Percentiles rank a stretch among this genome's conserved stretches.
Conservation (phyloP, 208 protist genomes). For the Vickermania ingenoplastis region DNA sequence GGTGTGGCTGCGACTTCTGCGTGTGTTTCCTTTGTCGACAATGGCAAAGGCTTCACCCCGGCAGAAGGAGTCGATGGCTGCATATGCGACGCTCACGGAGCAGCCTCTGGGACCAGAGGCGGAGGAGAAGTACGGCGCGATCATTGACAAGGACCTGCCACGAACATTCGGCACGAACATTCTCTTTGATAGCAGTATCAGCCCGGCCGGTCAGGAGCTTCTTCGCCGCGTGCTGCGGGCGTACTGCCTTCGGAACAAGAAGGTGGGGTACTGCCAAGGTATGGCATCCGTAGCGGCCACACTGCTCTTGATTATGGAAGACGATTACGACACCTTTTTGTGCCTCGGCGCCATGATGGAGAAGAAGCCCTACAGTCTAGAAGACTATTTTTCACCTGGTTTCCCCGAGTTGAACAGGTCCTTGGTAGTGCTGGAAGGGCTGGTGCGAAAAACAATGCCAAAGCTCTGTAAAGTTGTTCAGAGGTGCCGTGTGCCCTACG, state of each 20-base stretch:
- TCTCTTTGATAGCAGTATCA: constrained; percentile 33
- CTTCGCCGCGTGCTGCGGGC: constrained; percentile 70
- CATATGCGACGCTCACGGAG: background rate
- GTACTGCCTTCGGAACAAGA: constrained; percentile 59
- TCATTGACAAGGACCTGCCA: constrained; percentile 79
- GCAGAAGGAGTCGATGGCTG: constrained; percentile 14
- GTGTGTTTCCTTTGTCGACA: background rate
- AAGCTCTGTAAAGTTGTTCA: constrained; percentile 27
- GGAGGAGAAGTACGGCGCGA: constrained; percentile 6
- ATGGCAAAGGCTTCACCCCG: constrained; percentile 5
- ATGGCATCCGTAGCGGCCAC: constrained; percentile 87
- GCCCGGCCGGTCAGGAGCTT: constrained; percentile 34
- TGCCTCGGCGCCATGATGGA: constrained; percentile 80
- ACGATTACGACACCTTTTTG: constrained; percentile 84
- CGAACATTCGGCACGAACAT: constrained; percentile 82
- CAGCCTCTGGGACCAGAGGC: background rate
- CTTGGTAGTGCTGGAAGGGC: constrained; percentile 56
- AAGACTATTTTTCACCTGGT: constrained; percentile 47
- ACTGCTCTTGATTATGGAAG: constrained; percentile 62
- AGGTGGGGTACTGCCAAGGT: constrained; percentile 85
- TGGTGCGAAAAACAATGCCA: constrained; percentile 42
- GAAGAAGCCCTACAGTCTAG: constrained; percentile 39
- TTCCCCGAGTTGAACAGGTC: constrained; percentile 66
- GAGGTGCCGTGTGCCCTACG: constrained; percentile 22
- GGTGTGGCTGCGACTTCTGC: constrained; percentile 66